Evolutionary conservation across 768 basidiomycete species (phyloP), one percentile per base, ranked within the genome.

Genomic region (Wakefieldia striispora): DNA sequence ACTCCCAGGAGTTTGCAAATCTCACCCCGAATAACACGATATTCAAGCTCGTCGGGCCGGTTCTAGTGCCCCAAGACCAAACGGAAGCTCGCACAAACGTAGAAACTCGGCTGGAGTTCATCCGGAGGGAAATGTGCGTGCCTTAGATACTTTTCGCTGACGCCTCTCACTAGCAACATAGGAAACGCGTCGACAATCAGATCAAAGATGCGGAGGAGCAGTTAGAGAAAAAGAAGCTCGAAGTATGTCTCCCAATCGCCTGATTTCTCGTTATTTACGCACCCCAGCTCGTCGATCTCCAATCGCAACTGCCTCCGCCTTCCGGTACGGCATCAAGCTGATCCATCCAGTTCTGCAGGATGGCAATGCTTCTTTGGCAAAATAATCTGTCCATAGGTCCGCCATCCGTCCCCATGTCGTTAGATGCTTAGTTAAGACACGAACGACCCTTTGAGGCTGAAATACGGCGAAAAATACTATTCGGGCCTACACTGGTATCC

Each of bases 41-140:
- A 7, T 98, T 84, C 76, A 98, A 97, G 73, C 80, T 90, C 26
- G 79, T 95, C 34, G 95, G 95, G 1, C 91, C 93, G 1, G 87
- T 95, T 6, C 79, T 97, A 23, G 84, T 97, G 9, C 81, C 86
- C 59, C 95, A 97, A 70, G 94, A 97, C 57, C 84, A 86, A 61
- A 70, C 70, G 6, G 95, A 97, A 57, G 95, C 94, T 27, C 88
- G 88, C 66, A 73, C 70, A 55, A 97, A 91, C 61, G 90, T 98
- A 20, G 83, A 92, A 58, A 95, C 88, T 41, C 84, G 95, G 9
- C 71, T 98, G 29, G 89, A 90, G 50, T 95, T 91, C 71, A 98
- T 97, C 61, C 76, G 71, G 38, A 72, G 83, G 48, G 94, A 97
- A 69, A 92, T 95, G 95, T 95, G 48, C 49, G 86, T 53, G 21